These are phyloP conservation scores for Xylariaceae sp. DNA, from an alignment of 2,329 filamentous ascomycete species.

Conservation along the genomic window DNA sequence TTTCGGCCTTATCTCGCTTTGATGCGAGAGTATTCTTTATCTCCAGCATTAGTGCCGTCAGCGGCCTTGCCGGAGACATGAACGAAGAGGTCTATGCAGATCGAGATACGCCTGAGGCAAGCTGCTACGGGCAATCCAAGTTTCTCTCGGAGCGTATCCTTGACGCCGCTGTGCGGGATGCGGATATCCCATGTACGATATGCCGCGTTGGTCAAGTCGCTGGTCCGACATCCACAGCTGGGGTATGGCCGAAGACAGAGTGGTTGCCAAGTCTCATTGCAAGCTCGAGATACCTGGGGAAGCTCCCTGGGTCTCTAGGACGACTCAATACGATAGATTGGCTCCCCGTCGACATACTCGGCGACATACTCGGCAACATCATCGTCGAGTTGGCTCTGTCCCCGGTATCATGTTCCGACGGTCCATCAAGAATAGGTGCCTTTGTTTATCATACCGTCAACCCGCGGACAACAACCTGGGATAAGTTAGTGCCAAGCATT, in stretches of 20 bases:
- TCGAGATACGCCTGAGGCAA: constrained; percentile 8
- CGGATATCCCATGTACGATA: constrained; percentile 10
- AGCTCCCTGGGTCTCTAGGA: constrained; percentile 19
- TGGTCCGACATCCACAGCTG: constrained; percentile 13
- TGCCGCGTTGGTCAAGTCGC: constrained; percentile 22
- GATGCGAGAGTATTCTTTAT: constrained; percentile 20
- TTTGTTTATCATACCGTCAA: constrained; percentile 20
- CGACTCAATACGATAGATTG: constrained; percentile 15
- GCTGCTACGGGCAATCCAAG: constrained; percentile 22
- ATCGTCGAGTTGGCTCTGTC: constrained; percentile 17
- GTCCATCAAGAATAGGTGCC: constrained; percentile 5
- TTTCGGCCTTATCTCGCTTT: constrained; percentile 16
- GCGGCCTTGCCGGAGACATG: constrained; percentile 2
- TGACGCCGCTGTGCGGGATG: constrained; percentile 15
- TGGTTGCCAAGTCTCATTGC: constrained; percentile 25
- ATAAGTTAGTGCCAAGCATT: constrained; percentile 8
- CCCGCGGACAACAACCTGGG: constrained; percentile 15
- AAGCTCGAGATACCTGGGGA: constrained; percentile 20
- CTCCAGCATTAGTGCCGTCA: constrained; percentile 17
- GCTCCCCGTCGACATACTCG: constrained; percentile 18
- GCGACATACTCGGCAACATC: constrained; percentile 10
- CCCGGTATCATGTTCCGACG: not conserved
- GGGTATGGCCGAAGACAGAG: constrained; percentile 19
- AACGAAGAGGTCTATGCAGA: constrained; percentile 13
- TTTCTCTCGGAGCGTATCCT: constrained; percentile 22